Conservation (phyloP, 139 green algal species). For the Chlamydomonas incerta region DNA sequence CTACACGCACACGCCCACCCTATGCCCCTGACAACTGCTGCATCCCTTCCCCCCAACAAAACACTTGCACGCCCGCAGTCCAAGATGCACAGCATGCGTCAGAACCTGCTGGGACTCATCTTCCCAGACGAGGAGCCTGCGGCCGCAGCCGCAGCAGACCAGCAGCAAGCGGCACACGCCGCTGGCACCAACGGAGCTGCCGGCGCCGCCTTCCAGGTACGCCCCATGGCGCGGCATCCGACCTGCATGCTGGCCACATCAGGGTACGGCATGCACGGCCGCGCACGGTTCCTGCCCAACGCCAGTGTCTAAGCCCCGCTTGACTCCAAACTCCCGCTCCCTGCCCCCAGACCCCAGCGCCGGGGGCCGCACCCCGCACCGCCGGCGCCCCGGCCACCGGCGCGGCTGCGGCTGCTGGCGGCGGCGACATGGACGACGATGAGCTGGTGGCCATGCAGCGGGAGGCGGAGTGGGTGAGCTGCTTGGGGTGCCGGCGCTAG, state of each 20-base stretch:
- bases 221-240: too few relatives aligned
- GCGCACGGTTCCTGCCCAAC: too few relatives aligned
- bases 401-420: background rate
- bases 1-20: too few relatives aligned
- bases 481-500: background rate
- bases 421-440: background rate
- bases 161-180: background rate
- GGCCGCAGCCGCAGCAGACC: too few relatives aligned
- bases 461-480: conserved; percentile 29
- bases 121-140: background rate
- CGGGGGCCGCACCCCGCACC: background rate
- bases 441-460: conserved; percentile 40
- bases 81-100: conserved; percentile 41
- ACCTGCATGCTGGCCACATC: too few relatives aligned
- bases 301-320: too few relatives aligned
- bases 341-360: background rate
- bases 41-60: too few relatives aligned
- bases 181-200: too few relatives aligned
- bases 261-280: too few relatives aligned
- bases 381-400: background rate
- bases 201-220: too few relatives aligned
- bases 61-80: conserved; percentile 14
- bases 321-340: too few relatives aligned
- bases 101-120: conserved; percentile 31
- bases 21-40: too few relatives aligned